phyloP scores from a whole-genome alignment of 2,329 filamentous ascomycete genomes.

The Verticillium nonalfalfae region DNA sequence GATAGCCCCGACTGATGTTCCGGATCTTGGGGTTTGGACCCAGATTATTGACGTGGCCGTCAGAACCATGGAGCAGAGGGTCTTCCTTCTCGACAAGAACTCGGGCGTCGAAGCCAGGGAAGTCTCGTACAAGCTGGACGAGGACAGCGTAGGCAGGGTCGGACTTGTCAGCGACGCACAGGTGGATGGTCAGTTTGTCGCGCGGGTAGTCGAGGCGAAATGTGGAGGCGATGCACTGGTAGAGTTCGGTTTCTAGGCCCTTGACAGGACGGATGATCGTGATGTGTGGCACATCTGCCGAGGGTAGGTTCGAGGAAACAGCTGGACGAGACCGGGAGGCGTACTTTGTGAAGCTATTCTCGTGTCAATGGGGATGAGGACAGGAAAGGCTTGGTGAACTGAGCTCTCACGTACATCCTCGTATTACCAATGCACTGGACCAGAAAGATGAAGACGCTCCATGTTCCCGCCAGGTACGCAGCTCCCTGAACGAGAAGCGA shows the following conservation, averaged over 20 bases:
- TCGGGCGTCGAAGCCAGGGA: slow-evolving; percentile 62
- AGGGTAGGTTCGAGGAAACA: slow-evolving; percentile 41
- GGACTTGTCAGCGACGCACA: slow-evolving; percentile 69
- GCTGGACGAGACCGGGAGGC: slow-evolving; percentile 41
- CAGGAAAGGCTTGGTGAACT: not conserved
- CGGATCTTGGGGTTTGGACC: slow-evolving; percentile 98
- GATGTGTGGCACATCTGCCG: slow-evolving; percentile 64
- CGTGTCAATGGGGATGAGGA: not conserved
- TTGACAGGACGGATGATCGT: slow-evolving; percentile 93
- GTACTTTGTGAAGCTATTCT: slow-evolving; percentile 43
- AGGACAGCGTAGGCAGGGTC: slow-evolving; percentile 78
- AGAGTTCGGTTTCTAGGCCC: slow-evolving; percentile 81
- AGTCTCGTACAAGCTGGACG: slow-evolving; percentile 64
- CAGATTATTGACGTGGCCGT: slow-evolving; percentile 49
- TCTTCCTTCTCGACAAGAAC: slow-evolving; percentile 81
- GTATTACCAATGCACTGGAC: slow-evolving; percentile 51
- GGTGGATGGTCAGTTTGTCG: slow-evolving; percentile 68
- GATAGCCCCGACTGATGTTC: slow-evolving; percentile 89
- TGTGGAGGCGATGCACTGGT: slow-evolving; percentile 84
- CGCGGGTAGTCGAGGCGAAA: slow-evolving; percentile 77
- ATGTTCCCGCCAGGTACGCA: slow-evolving; percentile 43
- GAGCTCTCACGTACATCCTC: slow-evolving; percentile 39
- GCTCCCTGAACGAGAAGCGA: slow-evolving; percentile 23
- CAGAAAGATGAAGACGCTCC: slow-evolving; percentile 44
- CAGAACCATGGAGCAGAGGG: slow-evolving; percentile 52